Percentiles rank a stretch among this genome's conserved stretches.
These are phyloP conservation scores for Cercospora zeae-maydis DNA, from an alignment of 2,329 filamentous ascomycete species.

Conservation along the genomic window DNA sequence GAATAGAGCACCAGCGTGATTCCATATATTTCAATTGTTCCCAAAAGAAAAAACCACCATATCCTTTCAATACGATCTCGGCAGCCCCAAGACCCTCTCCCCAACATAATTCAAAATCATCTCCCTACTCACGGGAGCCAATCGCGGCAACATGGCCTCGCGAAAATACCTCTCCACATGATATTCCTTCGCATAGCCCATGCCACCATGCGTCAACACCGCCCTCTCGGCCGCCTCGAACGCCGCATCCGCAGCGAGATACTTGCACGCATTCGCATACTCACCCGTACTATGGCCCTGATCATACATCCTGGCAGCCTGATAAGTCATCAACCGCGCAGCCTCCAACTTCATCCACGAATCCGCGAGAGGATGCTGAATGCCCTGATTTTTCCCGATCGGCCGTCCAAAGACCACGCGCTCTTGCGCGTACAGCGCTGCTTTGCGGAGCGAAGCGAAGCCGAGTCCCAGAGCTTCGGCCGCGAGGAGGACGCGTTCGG, in stretches of 20 bases:
- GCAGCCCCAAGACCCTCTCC: conserved; percentile 33
- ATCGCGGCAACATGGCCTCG: conserved; percentile 62
- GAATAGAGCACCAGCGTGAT: conserved; percentile 13
- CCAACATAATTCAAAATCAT: conserved; percentile 37
- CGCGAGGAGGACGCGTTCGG: conserved; percentile 68
- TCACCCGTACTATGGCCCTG: conserved; percentile 48
- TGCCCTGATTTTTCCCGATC: conserved; percentile 64
- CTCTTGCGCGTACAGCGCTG: conserved; percentile 63
- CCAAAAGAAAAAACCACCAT: background rate
- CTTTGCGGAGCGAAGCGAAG: conserved; percentile 46
- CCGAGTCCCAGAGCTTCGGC: conserved; percentile 49
- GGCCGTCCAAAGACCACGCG: conserved; percentile 63
- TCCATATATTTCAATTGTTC: background rate
- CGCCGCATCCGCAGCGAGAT: conserved; percentile 62
- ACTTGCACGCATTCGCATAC: conserved; percentile 65
- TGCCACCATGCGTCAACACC: conserved; percentile 58
- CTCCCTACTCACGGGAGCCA: conserved; percentile 57
- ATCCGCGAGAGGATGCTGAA: conserved; percentile 63
- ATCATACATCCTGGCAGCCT: conserved; percentile 62
- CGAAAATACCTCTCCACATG: conserved; percentile 63
- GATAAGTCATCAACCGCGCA: conserved; percentile 63
- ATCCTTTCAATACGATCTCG: conserved; percentile 26
- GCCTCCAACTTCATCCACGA: conserved; percentile 64
- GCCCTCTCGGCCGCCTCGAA: conserved; percentile 61
- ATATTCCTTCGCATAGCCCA: conserved; percentile 60